Percentiles rank a stretch among this genome's conserved stretches.
These are phyloP conservation scores for Penicillium turbatum DNA, from an alignment of 495 filamentous ascomycete species.

Conservation along the genomic window DNA sequence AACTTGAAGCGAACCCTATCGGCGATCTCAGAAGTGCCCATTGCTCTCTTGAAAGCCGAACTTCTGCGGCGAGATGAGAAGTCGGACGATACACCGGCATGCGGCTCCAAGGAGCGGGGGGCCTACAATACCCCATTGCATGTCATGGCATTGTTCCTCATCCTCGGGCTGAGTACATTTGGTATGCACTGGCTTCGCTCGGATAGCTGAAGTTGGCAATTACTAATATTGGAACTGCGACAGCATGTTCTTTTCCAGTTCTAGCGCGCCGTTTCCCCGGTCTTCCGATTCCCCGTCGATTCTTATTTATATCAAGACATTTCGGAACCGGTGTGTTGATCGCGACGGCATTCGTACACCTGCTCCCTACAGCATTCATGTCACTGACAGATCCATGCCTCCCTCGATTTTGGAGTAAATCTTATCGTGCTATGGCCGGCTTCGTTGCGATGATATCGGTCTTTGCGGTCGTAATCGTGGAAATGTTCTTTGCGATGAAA, in stretches of 20 bases:
- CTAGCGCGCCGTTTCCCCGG: conserved; percentile 48
- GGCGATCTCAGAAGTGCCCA: conserved; percentile 27
- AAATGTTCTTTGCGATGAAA: conserved; percentile 67
- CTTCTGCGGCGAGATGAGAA: conserved; percentile 29
- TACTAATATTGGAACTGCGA: conserved; percentile 7
- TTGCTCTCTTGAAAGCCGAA: conserved; percentile 32
- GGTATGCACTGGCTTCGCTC: conserved; percentile 44
- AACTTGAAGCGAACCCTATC: conserved; percentile 20
- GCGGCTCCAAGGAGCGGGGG: conserved; percentile 57
- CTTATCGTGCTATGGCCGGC: conserved; percentile 72
- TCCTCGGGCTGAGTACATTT: conserved; percentile 65
- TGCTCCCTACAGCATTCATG: conserved; percentile 75
- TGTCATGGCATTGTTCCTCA: conserved; percentile 73
- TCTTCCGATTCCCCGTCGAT: conserved; percentile 46
- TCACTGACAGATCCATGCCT: conserved; percentile 80
- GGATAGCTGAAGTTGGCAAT: neutral
- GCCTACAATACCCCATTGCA: conserved; percentile 65
- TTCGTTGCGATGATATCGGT: conserved; percentile 75
- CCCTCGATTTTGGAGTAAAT: conserved; percentile 64
- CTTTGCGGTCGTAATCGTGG: conserved; percentile 66
- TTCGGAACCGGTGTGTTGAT: conserved; percentile 85
- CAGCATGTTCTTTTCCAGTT: conserved; percentile 54
- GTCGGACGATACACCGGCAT: conserved; percentile 37
- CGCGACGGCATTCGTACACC: conserved; percentile 84
- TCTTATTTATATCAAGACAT: conserved; percentile 73